Evolutionary conservation across 768 basidiomycete genomes (phyloP).

Genomic region (Macrolepiota albuminosa): DNA sequence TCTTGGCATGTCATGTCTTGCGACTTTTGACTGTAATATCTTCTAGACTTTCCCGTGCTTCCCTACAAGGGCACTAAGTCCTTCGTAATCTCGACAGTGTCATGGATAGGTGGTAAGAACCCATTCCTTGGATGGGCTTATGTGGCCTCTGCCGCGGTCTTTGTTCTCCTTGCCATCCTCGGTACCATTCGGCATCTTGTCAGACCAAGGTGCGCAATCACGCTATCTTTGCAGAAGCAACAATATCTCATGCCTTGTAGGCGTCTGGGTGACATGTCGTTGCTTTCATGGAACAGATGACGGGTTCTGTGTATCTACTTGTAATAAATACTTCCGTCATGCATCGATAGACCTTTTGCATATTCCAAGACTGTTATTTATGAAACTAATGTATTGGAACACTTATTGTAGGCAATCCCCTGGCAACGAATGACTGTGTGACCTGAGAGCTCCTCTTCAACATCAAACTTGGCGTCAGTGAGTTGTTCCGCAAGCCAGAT

Average conservation of each 20-base stretch:
- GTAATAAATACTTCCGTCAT: slow-evolving; percentile 13
- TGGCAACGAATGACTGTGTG: slow-evolving; percentile 50
- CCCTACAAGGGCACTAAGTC: slow-evolving; percentile 94
- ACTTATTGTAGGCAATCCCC: slow-evolving; percentile 35
- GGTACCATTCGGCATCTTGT: slow-evolving; percentile 91
- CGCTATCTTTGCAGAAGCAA: neutral
- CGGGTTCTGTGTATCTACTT: slow-evolving; percentile 4
- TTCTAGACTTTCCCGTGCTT: slow-evolving; percentile 87
- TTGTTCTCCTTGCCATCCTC: slow-evolving; percentile 80
- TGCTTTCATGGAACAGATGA: slow-evolving; percentile 80
- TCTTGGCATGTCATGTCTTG: slow-evolving; percentile 4
- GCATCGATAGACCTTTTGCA: neutral
- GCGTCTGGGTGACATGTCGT: slow-evolving; percentile 82
- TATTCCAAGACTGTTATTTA: slow-evolving; percentile 1
- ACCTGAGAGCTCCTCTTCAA: slow-evolving; percentile 39
- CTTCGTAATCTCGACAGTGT: slow-evolving; percentile 93
- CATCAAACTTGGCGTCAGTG: slow-evolving; percentile 59
- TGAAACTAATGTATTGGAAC: slow-evolving; percentile 1
- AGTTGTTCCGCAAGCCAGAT: slow-evolving; percentile 71
- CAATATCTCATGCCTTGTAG: slow-evolving; percentile 28
- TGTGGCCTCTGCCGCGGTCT: slow-evolving; percentile 81
- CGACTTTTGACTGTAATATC: slow-evolving; percentile 8
- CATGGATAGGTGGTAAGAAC: slow-evolving; percentile 99
- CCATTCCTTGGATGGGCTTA: slow-evolving; percentile 99
- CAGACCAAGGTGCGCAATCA: slow-evolving; percentile 70